A percentile compares a stretch with the other conserved stretches of the same genome.
These are phyloP conservation scores for Danielia oregonensis DNA, from an alignment of 805 yeast genomes.

Conservation along the genomic window DNA sequence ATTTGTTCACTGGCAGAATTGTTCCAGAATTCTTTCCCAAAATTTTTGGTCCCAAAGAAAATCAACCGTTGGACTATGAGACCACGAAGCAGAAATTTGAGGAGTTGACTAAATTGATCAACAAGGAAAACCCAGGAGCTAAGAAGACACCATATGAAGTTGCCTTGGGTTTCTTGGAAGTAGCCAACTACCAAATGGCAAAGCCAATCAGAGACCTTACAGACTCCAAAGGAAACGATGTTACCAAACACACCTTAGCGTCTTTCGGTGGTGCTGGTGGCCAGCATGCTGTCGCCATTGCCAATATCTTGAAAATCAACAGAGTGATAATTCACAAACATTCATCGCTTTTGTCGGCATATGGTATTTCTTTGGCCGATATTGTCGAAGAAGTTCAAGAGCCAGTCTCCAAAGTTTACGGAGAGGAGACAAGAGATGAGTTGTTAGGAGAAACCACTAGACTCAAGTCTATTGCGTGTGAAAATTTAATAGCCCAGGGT, in stretches of 20 bases:
- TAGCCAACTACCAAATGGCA: conserved; percentile 2
- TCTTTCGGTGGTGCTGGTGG: conserved; percentile 4
- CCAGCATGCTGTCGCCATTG: conserved; percentile 1
- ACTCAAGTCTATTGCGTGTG: conserved; percentile 10
- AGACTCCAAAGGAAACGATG: conserved; percentile 1
- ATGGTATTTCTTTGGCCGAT: conserved; percentile 3
- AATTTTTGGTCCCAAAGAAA: conserved; percentile 78
- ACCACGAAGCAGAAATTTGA: conserved; percentile 1
- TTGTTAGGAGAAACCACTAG: background rate
- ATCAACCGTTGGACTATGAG: conserved; percentile 60
- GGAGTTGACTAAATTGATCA: conserved; percentile 2
- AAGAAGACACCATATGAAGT: conserved; percentile 1
- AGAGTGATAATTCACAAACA: conserved; percentile 1
- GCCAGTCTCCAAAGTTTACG: background rate
- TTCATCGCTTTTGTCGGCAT: conserved; percentile 2
- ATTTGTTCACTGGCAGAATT: conserved; percentile 66
- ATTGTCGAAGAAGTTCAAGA: conserved; percentile 1
- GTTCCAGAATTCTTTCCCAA: conserved; percentile 74
- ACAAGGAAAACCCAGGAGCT: background rate
- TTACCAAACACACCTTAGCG: background rate
- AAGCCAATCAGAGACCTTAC: conserved; percentile 1
- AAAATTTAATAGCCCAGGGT: conserved; percentile 14
- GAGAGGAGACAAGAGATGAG: background rate
- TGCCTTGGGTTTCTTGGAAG: conserved; percentile 2
- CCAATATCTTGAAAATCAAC: conserved; percentile 1